Base-by-base conservation (phyloP, 208 protist genomes). In the Acanthamoeba castellanii region DNA sequence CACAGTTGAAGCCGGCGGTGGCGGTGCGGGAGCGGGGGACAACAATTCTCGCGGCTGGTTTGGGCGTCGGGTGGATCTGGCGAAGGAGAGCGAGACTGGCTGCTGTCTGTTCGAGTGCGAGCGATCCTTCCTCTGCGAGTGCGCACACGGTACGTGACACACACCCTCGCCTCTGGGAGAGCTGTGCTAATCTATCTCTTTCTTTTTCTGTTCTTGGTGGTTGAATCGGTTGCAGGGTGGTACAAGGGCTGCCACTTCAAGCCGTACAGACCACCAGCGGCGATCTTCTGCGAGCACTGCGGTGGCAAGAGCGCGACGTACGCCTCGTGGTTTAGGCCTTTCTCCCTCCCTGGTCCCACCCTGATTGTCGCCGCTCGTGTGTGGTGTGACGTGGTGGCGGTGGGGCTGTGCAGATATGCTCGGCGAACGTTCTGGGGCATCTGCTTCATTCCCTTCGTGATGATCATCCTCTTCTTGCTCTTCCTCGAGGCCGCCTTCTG, bases 381-480 rank as follows among this genome's bases (percentile, higher is more conserved):
- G 42, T 47, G 42, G 42, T 47, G 42, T 18, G 14, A 27, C 34
- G n/a, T 78, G n/a, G 20, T 9, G 34, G 34, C 13, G 9, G 42
- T 47, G 42, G 42, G 42, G 42, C 20, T 37, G 11, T 37, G 42
- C 87, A 92, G 47, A 1, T 93, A 81, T 37, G 37, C 14, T 7
- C 59, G 88, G 30, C 59, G 88, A 3, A 93, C 88, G 30, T 93
- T 72, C 42, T 93, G 64, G 88, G 61, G 88, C 66, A 93, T 93
- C 88, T 78, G 59, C 88, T 78, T 93, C 66, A 13, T 93, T 2
- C 88, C 88, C 20, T 76, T 93, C 13, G 42, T 93, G 18, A 45
- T 93, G 37, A 57, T 93, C 37, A n/a, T 93, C 64, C 20, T 45
- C 3, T n/a, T 93, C 30, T 13, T 93, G 32, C 88, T 93, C 59